Evolutionary conservation across 805 yeast genomes (phyloP).

Genomic region (Lachancea cidri): DNA sequence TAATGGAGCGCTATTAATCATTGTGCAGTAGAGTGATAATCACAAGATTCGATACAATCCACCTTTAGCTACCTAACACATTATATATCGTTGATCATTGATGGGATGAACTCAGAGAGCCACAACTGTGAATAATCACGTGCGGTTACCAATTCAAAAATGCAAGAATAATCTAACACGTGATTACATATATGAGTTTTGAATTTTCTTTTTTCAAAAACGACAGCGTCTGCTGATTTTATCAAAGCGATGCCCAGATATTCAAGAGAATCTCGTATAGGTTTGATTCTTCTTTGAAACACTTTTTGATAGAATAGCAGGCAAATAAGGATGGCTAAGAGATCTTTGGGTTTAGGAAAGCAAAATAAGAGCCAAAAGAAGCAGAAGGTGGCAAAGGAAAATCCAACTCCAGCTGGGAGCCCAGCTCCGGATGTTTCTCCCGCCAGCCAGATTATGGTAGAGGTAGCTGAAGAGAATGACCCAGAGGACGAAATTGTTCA

Average conservation of each 20-base stretch:
- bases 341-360: slow-evolving; percentile 62
- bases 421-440: slow-evolving; percentile 20
- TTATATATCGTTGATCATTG: too few relatives aligned
- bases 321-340: slow-evolving; percentile 47
- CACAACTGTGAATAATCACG: background rate
- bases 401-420: slow-evolving; percentile 12
- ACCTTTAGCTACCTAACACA: background rate
- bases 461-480: slow-evolving; percentile 62
- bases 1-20: slow-evolving; percentile 20
- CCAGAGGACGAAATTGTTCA: slow-evolving; percentile 78
- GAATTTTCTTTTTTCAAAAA: background rate
- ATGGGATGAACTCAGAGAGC: background rate
- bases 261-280: background rate
- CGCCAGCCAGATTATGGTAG: slow-evolving; percentile 51
- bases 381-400: slow-evolving; percentile 17
- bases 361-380: slow-evolving; percentile 43
- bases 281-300: background rate
- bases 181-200: background rate
- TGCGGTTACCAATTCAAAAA: too few relatives aligned
- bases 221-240: background rate
- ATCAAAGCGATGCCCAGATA: background rate
- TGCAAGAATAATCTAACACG: too few relatives aligned
- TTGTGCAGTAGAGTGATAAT: background rate
- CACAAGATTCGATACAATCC: too few relatives aligned
- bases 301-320: background rate